phyloP scores from a whole-genome alignment of 2,329 filamentous ascomycete genomes.

The Phaeophleospora eucalypticola region DNA sequence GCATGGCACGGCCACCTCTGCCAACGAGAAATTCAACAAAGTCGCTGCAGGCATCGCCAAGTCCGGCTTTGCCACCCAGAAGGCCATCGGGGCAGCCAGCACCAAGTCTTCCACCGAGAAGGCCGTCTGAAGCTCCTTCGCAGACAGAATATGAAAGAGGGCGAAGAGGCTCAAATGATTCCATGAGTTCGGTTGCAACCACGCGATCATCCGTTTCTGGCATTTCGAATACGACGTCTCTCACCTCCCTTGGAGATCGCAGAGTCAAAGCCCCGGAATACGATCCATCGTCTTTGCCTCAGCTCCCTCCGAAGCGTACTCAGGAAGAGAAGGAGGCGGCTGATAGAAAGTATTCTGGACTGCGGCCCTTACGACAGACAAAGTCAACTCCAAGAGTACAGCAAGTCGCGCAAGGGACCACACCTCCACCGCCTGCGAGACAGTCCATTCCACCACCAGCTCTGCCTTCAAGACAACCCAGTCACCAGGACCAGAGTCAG shows the following conservation, averaged over 20 bases:
- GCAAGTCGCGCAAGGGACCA: constrained; percentile 20
- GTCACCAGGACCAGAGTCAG: constrained; percentile 5
- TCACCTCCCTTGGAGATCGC: constrained; percentile 25
- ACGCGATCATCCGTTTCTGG: constrained; percentile 48
- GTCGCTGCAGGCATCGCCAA: constrained; percentile 28
- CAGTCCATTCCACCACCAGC: constrained; percentile 13
- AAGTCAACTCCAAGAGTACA: constrained; percentile 23
- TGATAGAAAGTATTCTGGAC: constrained; percentile 21
- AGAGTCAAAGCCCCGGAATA: constrained; percentile 48
- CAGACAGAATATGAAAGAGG: constrained; percentile 25
- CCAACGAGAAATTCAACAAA: constrained; percentile 42
- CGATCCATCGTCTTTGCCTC: constrained; percentile 52
- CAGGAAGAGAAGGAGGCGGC: constrained; percentile 38
- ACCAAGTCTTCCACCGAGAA: constrained; percentile 43
- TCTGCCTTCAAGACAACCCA: constrained; percentile 4
- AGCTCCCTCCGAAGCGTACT: constrained; percentile 50
- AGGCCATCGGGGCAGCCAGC: constrained; percentile 29
- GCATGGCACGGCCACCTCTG: constrained; percentile 38
- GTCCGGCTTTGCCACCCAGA: constrained; percentile 48
- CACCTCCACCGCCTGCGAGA: constrained; percentile 23
- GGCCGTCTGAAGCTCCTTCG: constrained; percentile 37
- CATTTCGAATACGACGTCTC: constrained; percentile 38
- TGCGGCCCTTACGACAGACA: constrained; percentile 20
- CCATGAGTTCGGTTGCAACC: constrained; percentile 49
- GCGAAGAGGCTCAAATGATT: constrained; percentile 46